Percentiles rank a stretch among this genome's conserved stretches.
phyloP scores from a whole-genome alignment of 805 yeast species.

The Myxozyma udenii region DNA sequence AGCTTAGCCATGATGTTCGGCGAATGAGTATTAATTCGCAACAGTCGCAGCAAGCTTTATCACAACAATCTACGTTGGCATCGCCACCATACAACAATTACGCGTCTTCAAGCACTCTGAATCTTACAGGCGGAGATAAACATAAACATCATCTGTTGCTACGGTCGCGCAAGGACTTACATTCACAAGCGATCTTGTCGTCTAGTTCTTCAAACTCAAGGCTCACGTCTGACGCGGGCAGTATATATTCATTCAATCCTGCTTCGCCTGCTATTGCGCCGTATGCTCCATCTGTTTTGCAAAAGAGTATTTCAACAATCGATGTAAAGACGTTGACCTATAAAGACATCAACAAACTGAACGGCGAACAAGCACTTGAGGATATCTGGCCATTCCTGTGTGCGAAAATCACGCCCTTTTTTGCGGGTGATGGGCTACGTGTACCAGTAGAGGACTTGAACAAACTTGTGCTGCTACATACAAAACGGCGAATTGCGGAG shows the following conservation, averaged over 20 bases:
- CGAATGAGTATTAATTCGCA: slow-evolving; percentile 17
- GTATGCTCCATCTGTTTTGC: slow-evolving; percentile 28
- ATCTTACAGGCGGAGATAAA: slow-evolving; percentile 7
- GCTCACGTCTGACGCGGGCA: slow-evolving; percentile 42
- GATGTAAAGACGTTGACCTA: slow-evolving; percentile 30
- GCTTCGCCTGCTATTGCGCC: slow-evolving; percentile 36
- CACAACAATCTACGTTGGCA: too few relatives aligned
- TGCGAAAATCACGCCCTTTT: slow-evolving; percentile 46
- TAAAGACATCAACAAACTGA: slow-evolving; percentile 37
- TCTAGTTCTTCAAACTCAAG: slow-evolving; percentile 45
- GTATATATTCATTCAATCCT: slow-evolving; percentile 44
- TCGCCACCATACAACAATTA: slow-evolving; percentile 10
- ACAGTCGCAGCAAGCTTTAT: too few relatives aligned
- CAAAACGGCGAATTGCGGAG: slow-evolving; percentile 42
- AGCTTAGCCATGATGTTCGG: slow-evolving; percentile 13
- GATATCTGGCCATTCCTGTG: slow-evolving; percentile 52
- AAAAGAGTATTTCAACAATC: slow-evolving; percentile 34
- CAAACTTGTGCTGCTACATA: slow-evolving; percentile 45
- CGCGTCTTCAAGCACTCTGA: slow-evolving; percentile 6
- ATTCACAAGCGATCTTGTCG: slow-evolving; percentile 41
- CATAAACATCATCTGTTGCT: slow-evolving; percentile 41
- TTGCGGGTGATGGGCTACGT: slow-evolving; percentile 47
- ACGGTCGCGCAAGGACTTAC: slow-evolving; percentile 41
- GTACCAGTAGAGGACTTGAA: slow-evolving; percentile 59
- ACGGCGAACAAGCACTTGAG: slow-evolving; percentile 41